Base-by-base conservation (phyloP, 257 asterid species). In the Primulina eburnea region DNA sequence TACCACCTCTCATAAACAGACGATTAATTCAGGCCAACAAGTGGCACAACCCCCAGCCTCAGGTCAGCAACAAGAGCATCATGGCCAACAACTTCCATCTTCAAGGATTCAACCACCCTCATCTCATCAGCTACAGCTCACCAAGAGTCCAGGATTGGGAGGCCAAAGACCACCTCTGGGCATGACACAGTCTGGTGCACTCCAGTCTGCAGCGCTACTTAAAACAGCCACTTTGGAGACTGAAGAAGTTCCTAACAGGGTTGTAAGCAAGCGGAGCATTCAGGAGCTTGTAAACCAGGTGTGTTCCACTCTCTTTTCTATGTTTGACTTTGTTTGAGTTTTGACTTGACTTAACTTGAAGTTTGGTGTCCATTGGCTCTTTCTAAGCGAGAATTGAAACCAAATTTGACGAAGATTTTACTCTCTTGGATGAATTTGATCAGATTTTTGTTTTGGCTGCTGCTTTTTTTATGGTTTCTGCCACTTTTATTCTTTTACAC, bases 211-310 rank as follows among this genome's bases (percentile, higher is more conserved):
- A 55, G 34, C 71, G 28, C 82, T 77, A 30, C 75, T 65, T 76
- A 85, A 74, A 69, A 62, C 78, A 77, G 69, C 85, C 34, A 37
- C 18, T 69, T 81, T 76, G 56, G 98, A 90, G 76, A 71, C 76
- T 63, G 95, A 77, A 70, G 97, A 88, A 73, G 10, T 80, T 52
- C 82, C 92, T 67, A 84, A 70, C 66, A 84, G 88, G 81, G 74
- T 88, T 40, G 63, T 92, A 67, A 86, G 92, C 78, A 90, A 88
- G 81, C 84, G 97, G 78, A 90, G 93, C 82, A 87, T 92, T 81
- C 93, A 87, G 69, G 98, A 88, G 60, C 79, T 92, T 47, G 79
- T 92, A 60, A 77, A 83, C 74, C 95, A 89, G 95, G 98, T 92
- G 35, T 57, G 67, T 64, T 24, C 65, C 3, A 17, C n/a, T 67